phyloP scores from a whole-genome alignment of 2,329 filamentous ascomycete species.

The Cladobotryum mycophilum region DNA sequence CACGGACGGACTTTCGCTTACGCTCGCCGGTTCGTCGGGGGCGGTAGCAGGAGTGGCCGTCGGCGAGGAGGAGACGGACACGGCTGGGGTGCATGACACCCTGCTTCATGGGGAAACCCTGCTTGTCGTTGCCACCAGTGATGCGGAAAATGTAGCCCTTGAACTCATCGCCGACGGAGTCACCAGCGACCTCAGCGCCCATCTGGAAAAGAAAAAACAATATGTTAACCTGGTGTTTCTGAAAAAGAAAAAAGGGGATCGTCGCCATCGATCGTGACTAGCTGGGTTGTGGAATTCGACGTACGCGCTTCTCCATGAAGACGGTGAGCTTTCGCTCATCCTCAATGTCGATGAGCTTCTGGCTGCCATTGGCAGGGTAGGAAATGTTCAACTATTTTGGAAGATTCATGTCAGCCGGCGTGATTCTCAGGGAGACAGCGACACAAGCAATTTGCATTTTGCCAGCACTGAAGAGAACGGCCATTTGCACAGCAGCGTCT shows the following conservation, averaged over 20 bases:
- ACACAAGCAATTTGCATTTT: neutral
- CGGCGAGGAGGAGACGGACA: constrained; percentile 92
- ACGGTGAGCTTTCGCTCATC: constrained; percentile 98
- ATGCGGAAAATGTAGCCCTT: constrained; percentile 99
- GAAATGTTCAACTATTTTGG: constrained; percentile 57
- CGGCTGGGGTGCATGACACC: constrained; percentile 98
- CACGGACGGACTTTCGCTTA: constrained; percentile 98
- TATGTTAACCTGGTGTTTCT: constrained; percentile 1
- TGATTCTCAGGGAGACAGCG: neutral
- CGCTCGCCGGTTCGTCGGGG: constrained; percentile 96
- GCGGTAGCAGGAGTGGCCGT: constrained; percentile 99
- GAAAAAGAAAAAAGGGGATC: neutral
- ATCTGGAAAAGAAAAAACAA: constrained; percentile 45
- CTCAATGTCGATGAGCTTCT: constrained; percentile 98
- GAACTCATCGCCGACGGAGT: constrained; percentile 97
- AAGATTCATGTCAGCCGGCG: constrained; percentile 23
- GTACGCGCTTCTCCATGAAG: constrained; percentile 97
- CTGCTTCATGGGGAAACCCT: constrained; percentile 99
- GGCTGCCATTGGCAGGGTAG: constrained; percentile 98
- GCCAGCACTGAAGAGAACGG: neutral
- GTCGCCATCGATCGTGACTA: neutral
- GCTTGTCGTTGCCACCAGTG: constrained; percentile 99
- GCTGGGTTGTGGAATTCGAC: constrained; percentile 28
- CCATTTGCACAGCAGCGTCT: neutral
- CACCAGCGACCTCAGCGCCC: constrained; percentile 86